These are phyloP conservation scores for Malbranchea zuffiana DNA, from an alignment of 2,329 filamentous ascomycete species.

Conservation along the genomic window DNA sequence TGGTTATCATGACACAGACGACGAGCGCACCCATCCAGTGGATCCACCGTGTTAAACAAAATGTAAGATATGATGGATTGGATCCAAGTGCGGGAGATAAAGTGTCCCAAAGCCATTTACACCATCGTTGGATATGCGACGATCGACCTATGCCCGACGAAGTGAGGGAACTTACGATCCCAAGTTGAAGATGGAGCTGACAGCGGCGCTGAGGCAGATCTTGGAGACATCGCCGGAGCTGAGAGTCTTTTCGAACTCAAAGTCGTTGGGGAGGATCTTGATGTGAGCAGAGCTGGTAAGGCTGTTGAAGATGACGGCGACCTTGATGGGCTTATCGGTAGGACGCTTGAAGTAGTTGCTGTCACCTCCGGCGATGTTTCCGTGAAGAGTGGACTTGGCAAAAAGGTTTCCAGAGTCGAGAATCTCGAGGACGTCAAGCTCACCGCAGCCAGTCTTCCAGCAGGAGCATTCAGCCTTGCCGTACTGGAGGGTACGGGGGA, in stretches of 20 bases:
- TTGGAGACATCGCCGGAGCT: conserved; percentile 9
- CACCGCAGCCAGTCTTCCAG: conserved; percentile 60
- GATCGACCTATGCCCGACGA: neutral
- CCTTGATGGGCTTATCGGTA: conserved; percentile 47
- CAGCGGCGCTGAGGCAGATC: conserved; percentile 7
- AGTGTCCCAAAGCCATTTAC: too few species aligned
- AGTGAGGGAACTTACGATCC: conserved; percentile 5
- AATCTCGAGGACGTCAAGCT: conserved; percentile 66
- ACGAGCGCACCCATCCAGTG: too few species aligned
- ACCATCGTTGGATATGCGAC: too few species aligned
- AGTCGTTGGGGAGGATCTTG: conserved; percentile 38
- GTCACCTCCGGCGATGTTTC: conserved; percentile 47
- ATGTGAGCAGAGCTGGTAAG: conserved; percentile 45
- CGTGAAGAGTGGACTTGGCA: conserved; percentile 61
- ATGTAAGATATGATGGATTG: too few species aligned
- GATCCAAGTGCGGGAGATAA: too few species aligned
- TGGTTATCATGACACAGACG: too few species aligned
- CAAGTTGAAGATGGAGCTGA: conserved; percentile 13
- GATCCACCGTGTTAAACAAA: too few species aligned
- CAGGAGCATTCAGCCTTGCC: conserved; percentile 54
- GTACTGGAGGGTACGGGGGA: conserved; percentile 62
- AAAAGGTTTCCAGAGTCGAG: conserved; percentile 53
- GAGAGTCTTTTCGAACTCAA: conserved; percentile 17
- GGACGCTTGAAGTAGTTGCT: conserved; percentile 64
- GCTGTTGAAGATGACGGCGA: conserved; percentile 52